Conservation (phyloP, 2,329 filamentous ascomycete species). For the Knoxdaviesia proteae region DNA sequence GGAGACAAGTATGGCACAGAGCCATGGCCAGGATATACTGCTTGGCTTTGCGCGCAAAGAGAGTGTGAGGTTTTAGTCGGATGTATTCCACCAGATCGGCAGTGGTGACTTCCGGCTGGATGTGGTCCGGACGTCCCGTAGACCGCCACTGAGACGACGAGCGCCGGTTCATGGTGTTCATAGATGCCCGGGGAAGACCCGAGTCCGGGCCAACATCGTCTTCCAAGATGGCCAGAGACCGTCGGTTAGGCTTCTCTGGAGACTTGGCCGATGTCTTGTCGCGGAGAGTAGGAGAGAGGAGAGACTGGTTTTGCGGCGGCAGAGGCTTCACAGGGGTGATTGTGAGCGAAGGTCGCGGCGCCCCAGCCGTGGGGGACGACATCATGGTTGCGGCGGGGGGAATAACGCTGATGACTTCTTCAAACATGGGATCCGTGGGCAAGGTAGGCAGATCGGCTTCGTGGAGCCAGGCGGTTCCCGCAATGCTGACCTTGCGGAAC, state of each 20-base stretch:
- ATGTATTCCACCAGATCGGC: constrained; percentile 62
- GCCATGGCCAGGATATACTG: constrained; percentile 72
- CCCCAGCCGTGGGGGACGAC: background rate
- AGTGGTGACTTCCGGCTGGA: constrained; percentile 41
- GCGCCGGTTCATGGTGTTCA: constrained; percentile 9
- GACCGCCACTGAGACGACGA: constrained; percentile 30
- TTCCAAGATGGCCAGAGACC: too few relatives aligned
- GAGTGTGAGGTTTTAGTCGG: constrained; percentile 48
- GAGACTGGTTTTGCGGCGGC: too few relatives aligned
- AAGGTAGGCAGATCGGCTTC: constrained; percentile 38
- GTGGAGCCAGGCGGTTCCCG: constrained; percentile 75
- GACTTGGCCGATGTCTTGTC: too few relatives aligned
- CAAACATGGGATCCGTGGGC: too few relatives aligned
- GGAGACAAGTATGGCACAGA: constrained; percentile 77
- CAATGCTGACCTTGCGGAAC: constrained; percentile 79
- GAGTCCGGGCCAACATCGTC: too few relatives aligned
- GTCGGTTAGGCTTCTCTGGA: too few relatives aligned
- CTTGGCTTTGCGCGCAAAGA: constrained; percentile 59
- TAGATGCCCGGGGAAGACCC: too few relatives aligned
- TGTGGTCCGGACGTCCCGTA: constrained; percentile 23
- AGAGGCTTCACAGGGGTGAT: too few relatives aligned
- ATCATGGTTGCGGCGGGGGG: constrained; percentile 10
- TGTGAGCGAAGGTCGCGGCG: too few relatives aligned
- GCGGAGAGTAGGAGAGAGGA: too few relatives aligned
- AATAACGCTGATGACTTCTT: too few relatives aligned